Evolutionary conservation across 176 grass and related monocot species (phyloP).

Genomic region (Thinopyrum elongatum): DNA sequence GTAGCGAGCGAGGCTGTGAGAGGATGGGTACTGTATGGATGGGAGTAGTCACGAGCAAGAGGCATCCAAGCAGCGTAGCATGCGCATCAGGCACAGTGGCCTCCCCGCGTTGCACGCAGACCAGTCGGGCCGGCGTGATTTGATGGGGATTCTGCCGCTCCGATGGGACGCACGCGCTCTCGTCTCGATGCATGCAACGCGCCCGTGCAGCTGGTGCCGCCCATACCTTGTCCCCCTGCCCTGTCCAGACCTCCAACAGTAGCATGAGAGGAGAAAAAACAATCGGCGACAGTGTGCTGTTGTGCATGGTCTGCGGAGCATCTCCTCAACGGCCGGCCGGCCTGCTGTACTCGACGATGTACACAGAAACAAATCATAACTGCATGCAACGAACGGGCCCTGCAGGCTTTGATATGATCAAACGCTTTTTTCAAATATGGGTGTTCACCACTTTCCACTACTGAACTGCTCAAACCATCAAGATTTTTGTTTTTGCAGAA

Average conservation of each 20-base stretch:
- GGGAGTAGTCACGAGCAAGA: slow-evolving; percentile 28
- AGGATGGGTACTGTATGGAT: not conserved
- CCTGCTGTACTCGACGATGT: not conserved
- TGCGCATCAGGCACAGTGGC: slow-evolving; percentile 18
- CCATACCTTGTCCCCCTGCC: slow-evolving; percentile 18
- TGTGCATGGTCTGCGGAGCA: too few species aligned
- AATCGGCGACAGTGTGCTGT: not conserved
- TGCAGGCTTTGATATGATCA: not conserved
- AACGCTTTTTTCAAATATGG: not conserved
- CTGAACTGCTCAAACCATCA: not conserved
- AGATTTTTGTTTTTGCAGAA: not conserved
- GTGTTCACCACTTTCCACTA: not conserved
- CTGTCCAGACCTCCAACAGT: not conserved
- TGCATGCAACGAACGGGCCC: not conserved
- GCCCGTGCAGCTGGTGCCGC: not conserved
- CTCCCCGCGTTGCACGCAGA: slow-evolving; percentile 29
- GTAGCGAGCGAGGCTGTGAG: not conserved
- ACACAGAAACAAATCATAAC: not conserved
- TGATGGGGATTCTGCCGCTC: slow-evolving; percentile 37
- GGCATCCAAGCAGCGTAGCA: slow-evolving; percentile 30
- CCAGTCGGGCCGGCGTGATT: slow-evolving; percentile 36
- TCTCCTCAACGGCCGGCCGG: too few species aligned
- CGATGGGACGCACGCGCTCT: slow-evolving; percentile 38
- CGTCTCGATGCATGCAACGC: not conserved
- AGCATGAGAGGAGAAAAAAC: not conserved